Conservation (phyloP, 1,284 basidiomycete genomes). For the Rhodofomes roseus region DNA sequence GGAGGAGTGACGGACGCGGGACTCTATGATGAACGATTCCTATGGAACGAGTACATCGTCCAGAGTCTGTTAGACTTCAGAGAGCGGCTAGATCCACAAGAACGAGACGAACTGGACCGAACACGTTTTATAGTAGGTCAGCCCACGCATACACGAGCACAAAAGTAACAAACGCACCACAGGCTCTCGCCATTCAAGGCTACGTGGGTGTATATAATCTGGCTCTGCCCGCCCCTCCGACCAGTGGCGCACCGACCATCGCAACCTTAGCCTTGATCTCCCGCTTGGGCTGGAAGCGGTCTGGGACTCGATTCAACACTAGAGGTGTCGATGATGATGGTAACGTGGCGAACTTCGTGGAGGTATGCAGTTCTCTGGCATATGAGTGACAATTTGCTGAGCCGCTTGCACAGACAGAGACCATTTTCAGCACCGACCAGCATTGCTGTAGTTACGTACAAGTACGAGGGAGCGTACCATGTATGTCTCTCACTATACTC, state of each 20-base stretch:
- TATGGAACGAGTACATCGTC: conserved; percentile 87
- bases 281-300: conserved; percentile 90
- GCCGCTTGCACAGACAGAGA: conserved; percentile 70
- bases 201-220: conserved; percentile 76
- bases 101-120: conserved; percentile 68
- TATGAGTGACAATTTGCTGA: conserved; percentile 1
- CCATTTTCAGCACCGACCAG: conserved; percentile 80
- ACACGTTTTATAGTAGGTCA: conserved; percentile 77
- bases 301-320: conserved; percentile 96
- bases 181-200: conserved; percentile 93
- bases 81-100: conserved; percentile 63
- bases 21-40: conserved; percentile 76
- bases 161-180: conserved; percentile 6
- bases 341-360: conserved; percentile 96
- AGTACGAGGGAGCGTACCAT: conserved; percentile 89
- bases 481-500: conserved; percentile 45
- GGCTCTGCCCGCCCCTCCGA: conserved; percentile 70
- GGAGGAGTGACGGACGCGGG: conserved; percentile 47
- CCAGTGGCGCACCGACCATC: conserved; percentile 59
- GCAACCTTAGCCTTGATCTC: conserved; percentile 80
- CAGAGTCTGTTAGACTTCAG: conserved; percentile 80
- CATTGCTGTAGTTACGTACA: conserved; percentile 90
- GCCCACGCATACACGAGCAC: not conserved
- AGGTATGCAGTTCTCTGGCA: conserved; percentile 44
- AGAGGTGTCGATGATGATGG: conserved; percentile 98